Evolutionary conservation across 805 yeast genomes (phyloP).

Genomic region (Yamadazyma insecticola): DNA sequence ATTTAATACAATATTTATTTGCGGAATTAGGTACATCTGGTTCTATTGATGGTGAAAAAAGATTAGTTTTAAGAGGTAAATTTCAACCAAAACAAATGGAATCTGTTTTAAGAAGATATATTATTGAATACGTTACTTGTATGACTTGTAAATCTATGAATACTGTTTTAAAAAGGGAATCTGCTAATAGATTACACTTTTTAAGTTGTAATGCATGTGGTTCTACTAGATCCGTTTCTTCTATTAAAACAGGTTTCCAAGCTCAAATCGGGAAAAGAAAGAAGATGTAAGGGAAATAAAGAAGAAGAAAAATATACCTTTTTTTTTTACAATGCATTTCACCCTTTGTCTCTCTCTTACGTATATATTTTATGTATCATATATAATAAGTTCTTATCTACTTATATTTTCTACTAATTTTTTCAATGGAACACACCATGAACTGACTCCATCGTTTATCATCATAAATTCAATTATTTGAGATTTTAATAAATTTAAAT

Average conservation of each 20-base stretch:
- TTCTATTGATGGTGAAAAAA: constrained; percentile 95
- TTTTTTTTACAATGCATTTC: no score
- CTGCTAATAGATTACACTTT: constrained; percentile 93
- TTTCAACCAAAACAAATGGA: constrained; percentile 98
- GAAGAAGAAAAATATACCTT: no score
- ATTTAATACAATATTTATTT: constrained; percentile 91
- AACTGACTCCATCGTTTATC: constrained; percentile 49
- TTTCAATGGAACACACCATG: constrained; percentile 67
- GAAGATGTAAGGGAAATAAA: constrained; percentile 29
- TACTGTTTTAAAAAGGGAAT: constrained; percentile 92
- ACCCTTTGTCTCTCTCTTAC: no score
- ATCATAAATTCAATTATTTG: constrained; percentile 50
- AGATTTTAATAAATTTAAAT: constrained; percentile 17
- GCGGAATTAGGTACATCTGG: constrained; percentile 99
- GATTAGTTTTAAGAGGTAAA: constrained; percentile 96
- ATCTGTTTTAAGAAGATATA: constrained; percentile 91
- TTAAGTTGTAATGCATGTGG: constrained; percentile 98
- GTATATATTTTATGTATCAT: constrained; percentile 13
- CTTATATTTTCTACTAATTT: constrained; percentile 41
- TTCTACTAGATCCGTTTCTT: constrained; percentile 91
- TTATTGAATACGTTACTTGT: constrained; percentile 96
- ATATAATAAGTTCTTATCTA: constrained; percentile 6
- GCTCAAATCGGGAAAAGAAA: constrained; percentile 93
- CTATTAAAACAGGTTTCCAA: constrained; percentile 99
- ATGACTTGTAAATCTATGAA: constrained; percentile 98